These are phyloP conservation scores for Pseudonitzschia multiseries DNA, from an alignment of 108 stramenopile genomes.

Conservation along the genomic window DNA sequence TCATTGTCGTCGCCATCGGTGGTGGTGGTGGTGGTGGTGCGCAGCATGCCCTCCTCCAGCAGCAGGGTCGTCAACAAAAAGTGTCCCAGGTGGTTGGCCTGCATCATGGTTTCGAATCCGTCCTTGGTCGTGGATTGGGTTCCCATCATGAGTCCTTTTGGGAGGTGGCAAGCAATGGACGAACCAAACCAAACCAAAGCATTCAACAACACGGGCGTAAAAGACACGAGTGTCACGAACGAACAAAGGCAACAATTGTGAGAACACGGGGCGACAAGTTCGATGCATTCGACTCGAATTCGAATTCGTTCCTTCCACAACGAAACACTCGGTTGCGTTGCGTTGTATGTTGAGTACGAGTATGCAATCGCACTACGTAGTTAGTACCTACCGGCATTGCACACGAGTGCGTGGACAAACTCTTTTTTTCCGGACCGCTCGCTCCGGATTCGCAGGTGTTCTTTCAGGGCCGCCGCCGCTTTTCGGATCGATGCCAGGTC, in stretches of 20 bases:
- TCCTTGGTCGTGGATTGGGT: constrained; percentile 46
- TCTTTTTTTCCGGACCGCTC: neutral
- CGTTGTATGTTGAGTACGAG: too few relatives aligned
- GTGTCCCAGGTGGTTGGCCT: constrained; percentile 88
- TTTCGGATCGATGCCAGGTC: constrained; percentile 49
- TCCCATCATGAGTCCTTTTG: constrained; percentile 61
- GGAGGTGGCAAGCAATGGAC: neutral
- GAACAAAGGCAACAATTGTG: too few relatives aligned
- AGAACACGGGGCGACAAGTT: too few relatives aligned
- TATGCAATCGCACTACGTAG: too few relatives aligned
- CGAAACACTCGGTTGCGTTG: too few relatives aligned
- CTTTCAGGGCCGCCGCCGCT: constrained; percentile 34
- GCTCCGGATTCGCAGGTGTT: constrained; percentile 7
- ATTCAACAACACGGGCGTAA: neutral
- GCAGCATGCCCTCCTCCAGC: constrained; percentile 35
- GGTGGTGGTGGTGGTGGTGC: neutral
- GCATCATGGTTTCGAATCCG: constrained; percentile 79
- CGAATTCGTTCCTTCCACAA: too few relatives aligned
- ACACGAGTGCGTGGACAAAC: constrained; percentile 66
- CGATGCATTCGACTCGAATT: too few relatives aligned
- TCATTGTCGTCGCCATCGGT: neutral
- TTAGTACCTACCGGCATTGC: constrained; percentile 76
- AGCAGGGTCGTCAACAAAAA: constrained; percentile 73
- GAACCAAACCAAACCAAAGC: neutral
- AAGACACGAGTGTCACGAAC: too few relatives aligned